A percentile compares a stretch with the other conserved stretches of the same genome.
phyloP scores from a whole-genome alignment of 768 basidiomycete genomes.

The Kwoniella europaea region DNA sequence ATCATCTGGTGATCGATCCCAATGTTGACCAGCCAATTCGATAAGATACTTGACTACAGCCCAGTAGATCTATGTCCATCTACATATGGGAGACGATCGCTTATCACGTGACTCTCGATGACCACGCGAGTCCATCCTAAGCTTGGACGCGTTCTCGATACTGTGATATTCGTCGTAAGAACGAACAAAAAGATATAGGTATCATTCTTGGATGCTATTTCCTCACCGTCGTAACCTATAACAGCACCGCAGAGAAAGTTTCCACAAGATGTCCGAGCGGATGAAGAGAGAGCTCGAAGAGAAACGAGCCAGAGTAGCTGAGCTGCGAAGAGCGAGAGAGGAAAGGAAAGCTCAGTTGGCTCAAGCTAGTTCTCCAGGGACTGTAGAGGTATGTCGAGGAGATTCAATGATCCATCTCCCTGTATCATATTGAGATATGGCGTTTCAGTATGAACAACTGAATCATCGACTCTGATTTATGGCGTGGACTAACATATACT shows the following conservation, averaged over 20 bases:
- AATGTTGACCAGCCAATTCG: no score
- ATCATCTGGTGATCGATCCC: no score
- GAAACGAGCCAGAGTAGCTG: slow-evolving; percentile 84
- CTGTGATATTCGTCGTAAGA: no score
- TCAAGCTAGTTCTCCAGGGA: slow-evolving; percentile 45
- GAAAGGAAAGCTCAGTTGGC: slow-evolving; percentile 59
- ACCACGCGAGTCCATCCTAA: not conserved
- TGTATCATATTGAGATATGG: not conserved
- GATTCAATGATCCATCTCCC: not conserved
- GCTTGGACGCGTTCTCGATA: slow-evolving; percentile 6
- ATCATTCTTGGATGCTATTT: no score
- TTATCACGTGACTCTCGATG: not conserved
- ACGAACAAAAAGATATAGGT: not conserved
- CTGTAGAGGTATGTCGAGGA: slow-evolving; percentile 36
- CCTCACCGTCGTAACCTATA: no score
- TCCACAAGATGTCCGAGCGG: slow-evolving; percentile 46
- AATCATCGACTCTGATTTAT: no score
- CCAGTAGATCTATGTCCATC: no score
- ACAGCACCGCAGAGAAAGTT: not conserved
- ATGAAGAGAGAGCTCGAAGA: slow-evolving; percentile 87
- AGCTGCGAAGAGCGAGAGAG: slow-evolving; percentile 76
- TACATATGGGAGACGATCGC: not conserved
- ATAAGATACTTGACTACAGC: no score
- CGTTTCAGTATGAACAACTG: not conserved
- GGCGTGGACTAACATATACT: no score